phyloP scores from a whole-genome alignment of 73 alveolate species.

The Tetrahymena malaccensis region DNA sequence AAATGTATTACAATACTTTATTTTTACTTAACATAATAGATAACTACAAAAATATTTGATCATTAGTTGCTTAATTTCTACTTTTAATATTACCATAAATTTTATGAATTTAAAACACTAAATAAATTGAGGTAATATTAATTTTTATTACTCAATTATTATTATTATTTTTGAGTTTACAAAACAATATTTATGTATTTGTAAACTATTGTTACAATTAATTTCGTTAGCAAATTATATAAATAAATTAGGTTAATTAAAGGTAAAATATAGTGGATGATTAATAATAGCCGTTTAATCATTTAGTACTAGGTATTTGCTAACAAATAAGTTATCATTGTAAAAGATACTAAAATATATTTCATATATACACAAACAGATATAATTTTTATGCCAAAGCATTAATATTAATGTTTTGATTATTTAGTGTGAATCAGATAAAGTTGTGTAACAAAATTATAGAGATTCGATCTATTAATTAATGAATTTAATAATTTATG shows the following conservation, averaged over 20 bases:
- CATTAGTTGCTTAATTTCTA: background rate
- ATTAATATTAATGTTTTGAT: too few species aligned
- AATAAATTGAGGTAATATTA: background rate
- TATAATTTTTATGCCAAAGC: too few species aligned
- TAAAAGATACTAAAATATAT: too few species aligned
- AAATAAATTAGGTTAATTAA: too few species aligned
- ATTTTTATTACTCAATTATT: background rate
- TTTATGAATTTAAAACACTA: background rate
- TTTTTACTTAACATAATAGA: too few species aligned
- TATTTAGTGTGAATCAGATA: too few species aligned
- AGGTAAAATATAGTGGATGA: too few species aligned
- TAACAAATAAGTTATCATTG: too few species aligned
- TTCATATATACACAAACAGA: too few species aligned
- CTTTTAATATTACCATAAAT: background rate
- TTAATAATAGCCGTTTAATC: too few species aligned
- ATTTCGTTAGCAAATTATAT: background rate
- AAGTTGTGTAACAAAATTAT: background rate
- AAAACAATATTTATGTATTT: background rate
- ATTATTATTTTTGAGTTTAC: background rate
- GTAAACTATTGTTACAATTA: background rate
- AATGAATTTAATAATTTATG: background rate
- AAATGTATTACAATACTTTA: background rate
- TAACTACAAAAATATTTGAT: too few species aligned
- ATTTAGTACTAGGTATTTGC: too few species aligned
- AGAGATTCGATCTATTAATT: background rate